A percentile compares a stretch with the other conserved stretches of the same genome.
Evolutionary conservation across 73 alveolate genomes (phyloP).

Genomic region (Tetrahymena malaccensis): DNA sequence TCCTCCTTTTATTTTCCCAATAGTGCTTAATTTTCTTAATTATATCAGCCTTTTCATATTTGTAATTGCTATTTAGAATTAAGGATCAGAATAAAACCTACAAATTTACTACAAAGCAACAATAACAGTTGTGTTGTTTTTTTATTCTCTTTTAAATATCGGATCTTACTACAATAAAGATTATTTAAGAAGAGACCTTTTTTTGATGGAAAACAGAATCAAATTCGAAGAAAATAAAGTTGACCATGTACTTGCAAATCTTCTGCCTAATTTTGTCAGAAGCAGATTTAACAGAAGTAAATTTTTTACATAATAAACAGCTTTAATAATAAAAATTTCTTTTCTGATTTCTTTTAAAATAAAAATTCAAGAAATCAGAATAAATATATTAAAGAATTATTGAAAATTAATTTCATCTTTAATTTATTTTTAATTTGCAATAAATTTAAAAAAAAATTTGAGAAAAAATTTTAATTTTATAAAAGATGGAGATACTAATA

Average conservation of each 20-base stretch:
- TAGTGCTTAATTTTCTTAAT: not conserved
- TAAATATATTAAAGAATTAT: too few relatives aligned
- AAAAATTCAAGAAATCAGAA: too few relatives aligned
- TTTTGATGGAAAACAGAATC: not conserved
- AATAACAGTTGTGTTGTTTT: not conserved
- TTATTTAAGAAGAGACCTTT: not conserved
- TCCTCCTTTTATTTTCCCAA: not conserved
- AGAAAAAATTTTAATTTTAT: not conserved
- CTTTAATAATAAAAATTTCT: too few relatives aligned
- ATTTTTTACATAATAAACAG: not conserved
- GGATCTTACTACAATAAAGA: not conserved
- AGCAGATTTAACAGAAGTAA: slow-evolving; percentile 28
- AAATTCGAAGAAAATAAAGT: slow-evolving; percentile 9
- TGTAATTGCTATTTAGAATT: not conserved
- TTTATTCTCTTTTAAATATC: not conserved
- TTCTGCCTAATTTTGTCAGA: slow-evolving; percentile 21
- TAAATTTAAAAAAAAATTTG: too few relatives aligned
- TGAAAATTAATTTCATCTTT: too few relatives aligned
- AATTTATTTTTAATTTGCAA: too few relatives aligned
- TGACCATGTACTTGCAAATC: slow-evolving; percentile 18
- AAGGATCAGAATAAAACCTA: not conserved
- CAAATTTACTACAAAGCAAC: not conserved
- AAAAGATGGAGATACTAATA: slow-evolving; percentile 6
- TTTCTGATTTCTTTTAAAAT: too few relatives aligned
- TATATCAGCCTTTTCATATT: not conserved